Evolutionary conservation across 148 eudicot genomes (phyloP).

Genomic region (Nepenthes gracilis): DNA sequence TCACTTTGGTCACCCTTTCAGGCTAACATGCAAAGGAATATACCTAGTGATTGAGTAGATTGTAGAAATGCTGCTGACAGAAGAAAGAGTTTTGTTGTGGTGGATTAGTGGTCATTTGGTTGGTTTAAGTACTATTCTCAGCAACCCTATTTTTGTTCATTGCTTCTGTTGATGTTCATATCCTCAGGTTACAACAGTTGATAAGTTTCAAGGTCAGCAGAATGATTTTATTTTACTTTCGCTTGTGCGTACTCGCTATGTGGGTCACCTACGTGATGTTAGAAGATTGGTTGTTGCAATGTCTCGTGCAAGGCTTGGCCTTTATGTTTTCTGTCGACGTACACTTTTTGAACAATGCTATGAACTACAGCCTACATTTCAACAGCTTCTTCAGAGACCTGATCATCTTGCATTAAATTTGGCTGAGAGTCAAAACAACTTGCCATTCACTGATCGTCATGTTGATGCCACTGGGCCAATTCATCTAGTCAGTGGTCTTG

Average conservation of each 20-base stretch:
- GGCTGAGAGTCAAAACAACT: constrained; percentile 20
- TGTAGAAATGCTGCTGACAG: no score
- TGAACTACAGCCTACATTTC: constrained; percentile 89
- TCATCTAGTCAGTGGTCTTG: constrained; percentile 54
- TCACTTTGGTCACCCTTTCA: no score
- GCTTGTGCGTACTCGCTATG: constrained; percentile 92
- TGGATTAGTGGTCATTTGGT: no score
- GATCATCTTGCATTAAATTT: constrained; percentile 71
- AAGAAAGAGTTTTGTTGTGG: no score
- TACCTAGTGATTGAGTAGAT: no score
- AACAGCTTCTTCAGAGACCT: constrained; percentile 69
- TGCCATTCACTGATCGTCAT: constrained; percentile 52
- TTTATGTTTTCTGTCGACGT: constrained; percentile 88
- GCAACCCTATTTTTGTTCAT: not conserved
- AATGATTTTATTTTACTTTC: constrained; percentile 83
- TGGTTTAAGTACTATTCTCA: no score
- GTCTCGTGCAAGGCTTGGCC: constrained; percentile 99
- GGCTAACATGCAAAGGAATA: no score
- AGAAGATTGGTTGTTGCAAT: constrained; percentile 95
- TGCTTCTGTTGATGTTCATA: not conserved
- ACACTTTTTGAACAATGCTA: constrained; percentile 90
- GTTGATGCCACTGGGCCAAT: constrained; percentile 61
- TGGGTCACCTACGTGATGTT: constrained; percentile 97
- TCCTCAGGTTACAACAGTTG: constrained; percentile 82
- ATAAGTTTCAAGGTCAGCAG: constrained; percentile 99